phyloP scores from a whole-genome alignment of 2,329 filamentous ascomycete genomes.

The Monilinia polystroma region DNA sequence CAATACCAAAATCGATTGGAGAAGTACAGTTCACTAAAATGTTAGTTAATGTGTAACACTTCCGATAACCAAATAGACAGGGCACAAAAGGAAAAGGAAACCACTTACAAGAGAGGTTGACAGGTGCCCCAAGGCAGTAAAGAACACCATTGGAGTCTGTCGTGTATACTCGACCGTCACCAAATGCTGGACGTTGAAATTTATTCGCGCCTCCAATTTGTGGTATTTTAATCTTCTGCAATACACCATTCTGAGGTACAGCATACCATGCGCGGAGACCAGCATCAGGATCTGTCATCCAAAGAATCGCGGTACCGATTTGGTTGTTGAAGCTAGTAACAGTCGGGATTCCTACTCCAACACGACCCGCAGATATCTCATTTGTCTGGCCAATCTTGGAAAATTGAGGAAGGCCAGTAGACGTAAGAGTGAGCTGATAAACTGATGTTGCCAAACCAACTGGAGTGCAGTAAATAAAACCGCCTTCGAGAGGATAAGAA shows the following conservation, averaged over 20 bases:
- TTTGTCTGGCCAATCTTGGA: conserved; percentile 38
- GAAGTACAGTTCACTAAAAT: conserved; percentile 40
- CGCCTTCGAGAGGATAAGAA: conserved; percentile 46
- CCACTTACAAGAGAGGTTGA: conserved; percentile 38
- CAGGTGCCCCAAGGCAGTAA: conserved; percentile 41
- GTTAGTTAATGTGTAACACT: not conserved
- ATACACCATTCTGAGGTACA: conserved; percentile 41
- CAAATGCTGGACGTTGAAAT: conserved; percentile 44
- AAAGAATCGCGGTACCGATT: conserved; percentile 42
- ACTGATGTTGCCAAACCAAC: conserved; percentile 40
- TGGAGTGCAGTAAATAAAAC: conserved; percentile 45
- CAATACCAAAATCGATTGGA: conserved; percentile 41
- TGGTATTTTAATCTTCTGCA: conserved; percentile 40
- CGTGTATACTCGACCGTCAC: conserved; percentile 41
- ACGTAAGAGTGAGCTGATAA: conserved; percentile 41
- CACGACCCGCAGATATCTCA: conserved; percentile 38
- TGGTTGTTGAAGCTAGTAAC: conserved; percentile 42
- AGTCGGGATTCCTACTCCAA: conserved; percentile 42
- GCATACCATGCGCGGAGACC: conserved; percentile 44
- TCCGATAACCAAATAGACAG: not conserved
- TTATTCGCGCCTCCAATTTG: conserved; percentile 42
- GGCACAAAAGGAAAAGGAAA: not conserved
- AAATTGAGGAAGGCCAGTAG: conserved; percentile 40
- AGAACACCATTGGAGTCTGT: conserved; percentile 35
- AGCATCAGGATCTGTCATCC: conserved; percentile 43